Conservation (phyloP, 2,329 filamentous ascomycete genomes). For the Cercospora sp. region DNA sequence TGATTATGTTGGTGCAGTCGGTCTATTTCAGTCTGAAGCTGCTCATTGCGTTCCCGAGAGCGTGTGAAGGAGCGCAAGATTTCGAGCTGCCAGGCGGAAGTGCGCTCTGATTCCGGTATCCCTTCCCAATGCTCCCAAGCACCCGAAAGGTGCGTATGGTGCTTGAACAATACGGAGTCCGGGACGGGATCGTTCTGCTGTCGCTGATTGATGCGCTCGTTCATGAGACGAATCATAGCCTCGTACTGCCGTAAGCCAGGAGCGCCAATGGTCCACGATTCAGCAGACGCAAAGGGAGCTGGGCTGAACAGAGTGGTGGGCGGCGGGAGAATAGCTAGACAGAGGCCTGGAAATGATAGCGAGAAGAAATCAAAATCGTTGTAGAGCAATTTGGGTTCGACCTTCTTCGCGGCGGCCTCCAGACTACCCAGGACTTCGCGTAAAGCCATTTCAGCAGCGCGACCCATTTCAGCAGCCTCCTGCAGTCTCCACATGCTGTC, state of each 20-base stretch:
- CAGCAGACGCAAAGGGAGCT: constrained; percentile 72
- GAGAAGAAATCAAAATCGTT: constrained; percentile 78
- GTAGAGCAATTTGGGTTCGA: constrained; percentile 50
- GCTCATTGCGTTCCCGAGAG: constrained; percentile 42
- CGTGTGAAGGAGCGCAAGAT: constrained; percentile 49
- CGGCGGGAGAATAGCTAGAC: constrained; percentile 75
- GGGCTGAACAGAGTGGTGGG: constrained; percentile 81
- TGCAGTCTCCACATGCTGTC: constrained; percentile 49
- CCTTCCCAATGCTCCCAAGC: constrained; percentile 76
- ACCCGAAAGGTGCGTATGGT: constrained; percentile 73
- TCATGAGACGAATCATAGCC: constrained; percentile 54
- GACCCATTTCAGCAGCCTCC: constrained; percentile 75
- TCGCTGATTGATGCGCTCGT: constrained; percentile 39
- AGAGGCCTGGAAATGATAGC: constrained; percentile 82
- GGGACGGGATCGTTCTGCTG: constrained; percentile 37
- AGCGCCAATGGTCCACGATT: constrained; percentile 78
- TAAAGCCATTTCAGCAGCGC: constrained; percentile 80
- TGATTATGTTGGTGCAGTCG: constrained; percentile 46
- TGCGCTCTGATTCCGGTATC: constrained; percentile 54
- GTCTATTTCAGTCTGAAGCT: constrained; percentile 43
- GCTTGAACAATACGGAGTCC: constrained; percentile 66
- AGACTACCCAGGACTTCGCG: constrained; percentile 79
- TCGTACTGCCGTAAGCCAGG: constrained; percentile 74
- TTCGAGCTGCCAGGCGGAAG: constrained; percentile 51
- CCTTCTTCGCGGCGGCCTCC: constrained; percentile 72